Evolutionary conservation across 2,329 filamentous ascomycete species (phyloP), one percentile per base, ranked within the genome.

Genomic region (Fusarium mangiferae): DNA sequence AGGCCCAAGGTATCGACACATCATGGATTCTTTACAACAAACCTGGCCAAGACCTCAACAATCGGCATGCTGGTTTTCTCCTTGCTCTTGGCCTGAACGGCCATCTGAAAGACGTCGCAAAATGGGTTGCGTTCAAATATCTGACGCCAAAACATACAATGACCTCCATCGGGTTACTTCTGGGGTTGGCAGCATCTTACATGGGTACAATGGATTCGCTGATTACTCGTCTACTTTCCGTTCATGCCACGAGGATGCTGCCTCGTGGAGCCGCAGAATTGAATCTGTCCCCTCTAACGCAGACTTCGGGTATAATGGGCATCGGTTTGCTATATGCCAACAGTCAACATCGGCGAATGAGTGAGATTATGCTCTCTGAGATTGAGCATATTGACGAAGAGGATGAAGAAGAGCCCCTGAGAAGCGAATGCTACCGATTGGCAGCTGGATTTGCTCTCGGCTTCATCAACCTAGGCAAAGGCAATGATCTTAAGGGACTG

Each of bases 11-110:
- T 8, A 98, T 99, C 72, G 96, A 99, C 80, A 98, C 95, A 0
- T 98, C 96, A 0, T 99, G 97, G 97, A 98, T 99, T 75, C 88
- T 98, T 39, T 99, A 97, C 87, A 99, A 99, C 85, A 98, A 98
- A 80, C 96, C 96, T 0, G 85, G 85, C 0, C 89, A 91, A 42
- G 96, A 99, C 60, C 87, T 98, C 20, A 98, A 93, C 72, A 98
- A 98, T 80, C 90, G 96, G n/a, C 96, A 99, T 81, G 97, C 96
- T 36, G 96, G 96, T 0, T 96, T 99, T 73, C 84, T 99, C 48
- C 87, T 99, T 1, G 96, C 95, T 9, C 87, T 99, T 9, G 96
- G 96, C 7, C 86, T 99, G 30, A 98, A 98, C 77, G 97, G 96
- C 0, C 97, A 99, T 83, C 86, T 99, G n/a, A 96, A 94, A 76